Conservation (phyloP, 768 basidiomycete species). For the Boletus pseudo-olivaceus region DNA sequence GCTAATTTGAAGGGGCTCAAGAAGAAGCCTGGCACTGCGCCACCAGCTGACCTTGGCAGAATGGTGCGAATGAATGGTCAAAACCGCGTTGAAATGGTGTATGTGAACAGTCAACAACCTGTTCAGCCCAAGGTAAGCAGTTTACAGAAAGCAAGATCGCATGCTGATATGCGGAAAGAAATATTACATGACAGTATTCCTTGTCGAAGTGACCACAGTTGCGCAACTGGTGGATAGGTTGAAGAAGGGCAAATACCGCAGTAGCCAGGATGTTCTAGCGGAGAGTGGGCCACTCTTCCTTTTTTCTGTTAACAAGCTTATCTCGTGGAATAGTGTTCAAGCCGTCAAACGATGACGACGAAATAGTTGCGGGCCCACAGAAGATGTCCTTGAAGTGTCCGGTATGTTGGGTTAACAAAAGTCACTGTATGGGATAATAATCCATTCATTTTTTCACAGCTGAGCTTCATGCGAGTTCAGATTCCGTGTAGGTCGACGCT, state of each 20-base stretch:
- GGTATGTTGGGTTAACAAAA: conserved; percentile 44
- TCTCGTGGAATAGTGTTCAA: conserved; percentile 48
- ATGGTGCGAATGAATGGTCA: conserved; percentile 37
- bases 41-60: conserved; percentile 71
- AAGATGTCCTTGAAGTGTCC: conserved; percentile 94
- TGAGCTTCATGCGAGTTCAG: conserved; percentile 82
- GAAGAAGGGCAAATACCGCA: conserved; percentile 62
- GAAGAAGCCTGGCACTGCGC: conserved; percentile 92
- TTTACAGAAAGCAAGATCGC: neutral
- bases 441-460: conserved; percentile 35
- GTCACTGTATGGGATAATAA: neutral
- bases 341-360: conserved; percentile 70
- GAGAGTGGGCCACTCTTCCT: conserved; percentile 50
- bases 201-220: conserved; percentile 76
- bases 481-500: conserved; percentile 83
- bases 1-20: conserved; percentile 89
- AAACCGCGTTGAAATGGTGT: conserved; percentile 83
- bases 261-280: conserved; percentile 58
- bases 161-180: conserved; percentile 64
- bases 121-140: conserved; percentile 61
- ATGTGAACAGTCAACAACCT: conserved; percentile 85
- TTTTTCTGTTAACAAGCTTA: neutral
- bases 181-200: conserved; percentile 80
- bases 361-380: conserved; percentile 85
- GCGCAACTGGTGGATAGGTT: conserved; percentile 66